Base-by-base conservation (phyloP, 768 basidiomycete genomes). In the Trametes cingulata region DNA sequence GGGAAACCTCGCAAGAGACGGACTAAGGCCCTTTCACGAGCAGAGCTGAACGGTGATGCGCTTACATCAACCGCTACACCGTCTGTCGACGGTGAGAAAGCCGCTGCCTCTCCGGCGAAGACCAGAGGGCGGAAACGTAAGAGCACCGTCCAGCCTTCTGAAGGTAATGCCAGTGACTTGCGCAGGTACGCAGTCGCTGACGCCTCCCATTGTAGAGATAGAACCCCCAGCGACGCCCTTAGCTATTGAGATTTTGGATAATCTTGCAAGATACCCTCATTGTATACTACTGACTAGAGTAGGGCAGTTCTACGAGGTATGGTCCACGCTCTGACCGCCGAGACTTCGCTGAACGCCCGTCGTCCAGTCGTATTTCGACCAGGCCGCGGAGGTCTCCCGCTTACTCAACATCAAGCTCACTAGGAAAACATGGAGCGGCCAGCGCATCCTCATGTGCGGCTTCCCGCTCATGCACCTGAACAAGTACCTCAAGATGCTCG, bases 231-330 rank as follows among this genome's bases (percentile, higher is more conserved):
- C 70, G 40, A 85, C 79, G 24, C 73, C 80, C 47, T 80, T 96
- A 20, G 88, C 92, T 2, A 78, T 71, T 43, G 87, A 86, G 64
- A 87, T 98, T 33, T 78, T 83, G 62, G 73, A 81, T 24, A 93
- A 97, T 68, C 78, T 90, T 19, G 75, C 78, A 40, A 83, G 76
- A 47, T 97, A 93, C 69, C 90, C 95, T 20, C 90, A 95, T 66
- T 95, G 94, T 69, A 80, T 97, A 27, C 78, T 98, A 24, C 80
- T 98, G 17, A 98, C 95, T 8, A 85, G 93, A 53, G 94, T 98
- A 12, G 95, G 95, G 14, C 88, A 93, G 67, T 98, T 98, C 72
- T 98, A 96, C 69, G 95, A 98, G 83, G 95, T 93, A 71, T 40
- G 76, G 20, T 12, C 17, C 17, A 15, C 35, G 19, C 49, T 15